Base-by-base conservation (phyloP, 78 protist genomes). In the Dictyostelium brefeldianum region DNA sequence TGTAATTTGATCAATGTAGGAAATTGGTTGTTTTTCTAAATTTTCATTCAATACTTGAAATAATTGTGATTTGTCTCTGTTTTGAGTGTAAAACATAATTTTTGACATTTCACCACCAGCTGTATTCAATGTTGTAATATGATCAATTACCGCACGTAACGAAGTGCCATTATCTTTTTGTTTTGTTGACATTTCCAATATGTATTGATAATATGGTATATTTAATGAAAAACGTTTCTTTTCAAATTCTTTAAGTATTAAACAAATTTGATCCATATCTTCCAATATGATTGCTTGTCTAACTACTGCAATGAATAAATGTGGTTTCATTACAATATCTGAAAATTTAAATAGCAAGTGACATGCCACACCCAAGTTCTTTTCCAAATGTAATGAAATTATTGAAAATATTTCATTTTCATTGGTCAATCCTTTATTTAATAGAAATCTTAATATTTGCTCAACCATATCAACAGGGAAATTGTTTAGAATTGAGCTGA, bases 1-100 rank as follows among this genome's bases (percentile, higher is more conserved):
- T n/a, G 83, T 20, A 29, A 78, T 51, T 17, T 27, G 8, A 20
- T 54, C 70, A 9, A 56, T 78, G 47, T 54, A 78, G 4, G 15
- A 0, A 0, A 7, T 4, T 22, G 41, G 2, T 56, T 54, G 65
- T 1, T 27, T 54, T 8, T 54, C 50, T 1, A 78, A 18, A 14
- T 10, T 18, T 14, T 27, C n/a, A 2, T 31, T 0, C 15, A 78
- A 54, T 15, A 62, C 36, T 54, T 78, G 71, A 18, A 78, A 54
- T 20, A 54, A 20, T 29, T 41, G 27, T 0, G 27, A 12, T 6
- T 43, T 56, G 20, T 41, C 70, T 8, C 7, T 14, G 7, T 25
- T 54, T 54, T 78, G 83, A 56, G 12, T 56, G 47, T 54, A 78
- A 54, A 43, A 78, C 22, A 78, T 54, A 15, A 78, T 27, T 22